Evolutionary conservation across 1,139 yeast species (phyloP).

Genomic region (Kluyveromyces sp.): DNA sequence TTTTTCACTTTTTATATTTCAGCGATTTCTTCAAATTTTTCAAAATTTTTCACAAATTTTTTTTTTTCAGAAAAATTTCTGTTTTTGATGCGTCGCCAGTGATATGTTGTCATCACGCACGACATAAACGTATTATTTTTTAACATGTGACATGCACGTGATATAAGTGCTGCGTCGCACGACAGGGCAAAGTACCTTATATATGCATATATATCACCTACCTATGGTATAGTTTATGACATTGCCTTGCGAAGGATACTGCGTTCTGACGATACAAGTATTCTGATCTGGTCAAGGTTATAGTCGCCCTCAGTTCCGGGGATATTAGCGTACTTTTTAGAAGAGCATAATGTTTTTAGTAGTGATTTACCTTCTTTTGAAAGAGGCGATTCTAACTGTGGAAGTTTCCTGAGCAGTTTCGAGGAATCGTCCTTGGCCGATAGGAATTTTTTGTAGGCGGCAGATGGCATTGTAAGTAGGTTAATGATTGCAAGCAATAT

Average conservation of each 20-base stretch:
- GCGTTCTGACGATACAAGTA: background rate
- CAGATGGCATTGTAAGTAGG: constrained; percentile 5
- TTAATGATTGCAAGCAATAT: constrained; percentile 6
- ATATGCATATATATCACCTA: too few species aligned
- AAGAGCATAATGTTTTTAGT: background rate
- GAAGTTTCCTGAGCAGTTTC: background rate
- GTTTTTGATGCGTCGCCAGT: background rate
- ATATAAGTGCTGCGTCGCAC: too few species aligned
- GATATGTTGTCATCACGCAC: background rate
- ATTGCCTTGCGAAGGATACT: background rate
- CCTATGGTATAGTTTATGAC: too few species aligned
- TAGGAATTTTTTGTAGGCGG: background rate
- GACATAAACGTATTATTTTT: background rate
- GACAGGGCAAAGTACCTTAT: too few species aligned
- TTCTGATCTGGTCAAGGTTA: background rate
- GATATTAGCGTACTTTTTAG: background rate
- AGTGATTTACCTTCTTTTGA: background rate
- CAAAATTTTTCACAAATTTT: background rate
- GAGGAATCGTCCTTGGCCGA: background rate
- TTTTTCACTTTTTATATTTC: constrained; percentile 2
- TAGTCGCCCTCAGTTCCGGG: background rate
- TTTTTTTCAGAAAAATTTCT: too few species aligned
- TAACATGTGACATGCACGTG: background rate
- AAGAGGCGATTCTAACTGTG: background rate
- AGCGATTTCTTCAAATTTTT: background rate